These are phyloP conservation scores for Amanita inopinata DNA, from an alignment of 768 basidiomycete genomes.

Conservation along the genomic window DNA sequence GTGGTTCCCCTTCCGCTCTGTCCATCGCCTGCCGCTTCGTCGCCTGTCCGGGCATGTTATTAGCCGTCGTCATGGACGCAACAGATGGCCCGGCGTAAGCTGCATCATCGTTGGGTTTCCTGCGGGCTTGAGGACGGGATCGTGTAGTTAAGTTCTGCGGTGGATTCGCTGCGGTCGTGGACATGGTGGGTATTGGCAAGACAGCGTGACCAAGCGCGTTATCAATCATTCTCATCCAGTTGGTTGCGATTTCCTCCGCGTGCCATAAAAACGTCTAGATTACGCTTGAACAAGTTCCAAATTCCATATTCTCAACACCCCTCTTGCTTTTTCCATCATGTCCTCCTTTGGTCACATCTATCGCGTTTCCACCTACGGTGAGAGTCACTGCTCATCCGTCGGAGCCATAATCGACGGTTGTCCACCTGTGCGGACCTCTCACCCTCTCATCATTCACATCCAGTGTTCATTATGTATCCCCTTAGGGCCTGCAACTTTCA, in stretches of 20 bases:
- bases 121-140: conserved; percentile 53
- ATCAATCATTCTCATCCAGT: no score
- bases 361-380: conserved; percentile 95
- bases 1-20: conserved; percentile 62
- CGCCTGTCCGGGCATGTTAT: conserved; percentile 21
- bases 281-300: no score
- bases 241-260: no score
- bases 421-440: conserved; percentile 62
- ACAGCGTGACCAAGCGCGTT: no score
- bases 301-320: no score
- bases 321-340: conserved; percentile 37
- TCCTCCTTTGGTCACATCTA: conserved; percentile 89
- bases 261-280: no score
- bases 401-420: conserved; percentile 97
- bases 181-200: conserved; percentile 8
- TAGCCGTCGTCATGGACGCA: conserved; percentile 25
- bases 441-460: not conserved
- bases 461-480: not conserved
- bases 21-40: conserved; percentile 60
- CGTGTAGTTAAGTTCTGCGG: conserved; percentile 24
- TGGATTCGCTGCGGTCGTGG: conserved; percentile 11
- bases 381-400: conserved; percentile 94
- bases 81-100: conserved; percentile 53
- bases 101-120: conserved; percentile 58
- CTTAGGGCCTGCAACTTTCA: conserved; percentile 81